Conservation (phyloP, 495 filamentous ascomycete species). For the Tuber aestivum region DNA sequence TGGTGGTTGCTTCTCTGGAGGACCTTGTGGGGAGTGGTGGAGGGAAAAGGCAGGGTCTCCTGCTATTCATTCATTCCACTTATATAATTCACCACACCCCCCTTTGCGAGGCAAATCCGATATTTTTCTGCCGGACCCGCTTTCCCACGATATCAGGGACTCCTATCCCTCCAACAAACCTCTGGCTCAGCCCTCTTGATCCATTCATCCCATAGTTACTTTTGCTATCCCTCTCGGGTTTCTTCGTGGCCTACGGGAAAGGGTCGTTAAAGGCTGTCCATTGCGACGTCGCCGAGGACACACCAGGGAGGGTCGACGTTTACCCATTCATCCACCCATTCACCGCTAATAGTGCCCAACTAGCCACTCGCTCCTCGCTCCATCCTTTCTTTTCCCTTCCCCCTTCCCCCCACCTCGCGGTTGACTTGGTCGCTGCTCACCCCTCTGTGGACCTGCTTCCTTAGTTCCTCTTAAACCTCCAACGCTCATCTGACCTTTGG, state of each 20-base stretch:
- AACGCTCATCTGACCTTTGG: not conserved
- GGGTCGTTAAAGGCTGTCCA: not conserved
- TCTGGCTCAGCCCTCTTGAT: not conserved
- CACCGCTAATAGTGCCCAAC: constrained; percentile 3
- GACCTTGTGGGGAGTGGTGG: not conserved
- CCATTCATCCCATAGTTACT: not conserved
- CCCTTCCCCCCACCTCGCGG: constrained; percentile 9
- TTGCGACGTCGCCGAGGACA: constrained; percentile 1
- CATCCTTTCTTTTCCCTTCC: constrained; percentile 25
- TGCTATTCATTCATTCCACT: constrained; percentile 20
- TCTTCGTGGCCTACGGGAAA: constrained; percentile 2
- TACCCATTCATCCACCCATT: constrained; percentile 3
- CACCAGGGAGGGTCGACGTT: constrained; percentile 2
- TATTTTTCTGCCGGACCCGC: constrained; percentile 30
- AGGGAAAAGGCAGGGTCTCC: not conserved
- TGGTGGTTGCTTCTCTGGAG: constrained; percentile 4
- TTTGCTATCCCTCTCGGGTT: not conserved
- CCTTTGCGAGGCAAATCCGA: constrained; percentile 28
- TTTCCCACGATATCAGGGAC: constrained; percentile 11
- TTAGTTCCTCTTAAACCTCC: not conserved
- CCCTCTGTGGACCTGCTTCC: constrained; percentile 3
- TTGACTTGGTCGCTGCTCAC: constrained; percentile 1
- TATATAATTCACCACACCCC: constrained; percentile 36
- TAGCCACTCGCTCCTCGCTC: constrained; percentile 11
- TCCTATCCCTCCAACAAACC: constrained; percentile 5